Evolutionary conservation across 2,329 filamentous ascomycete genomes (phyloP).

Genomic region (Hypoxylon sp.): DNA sequence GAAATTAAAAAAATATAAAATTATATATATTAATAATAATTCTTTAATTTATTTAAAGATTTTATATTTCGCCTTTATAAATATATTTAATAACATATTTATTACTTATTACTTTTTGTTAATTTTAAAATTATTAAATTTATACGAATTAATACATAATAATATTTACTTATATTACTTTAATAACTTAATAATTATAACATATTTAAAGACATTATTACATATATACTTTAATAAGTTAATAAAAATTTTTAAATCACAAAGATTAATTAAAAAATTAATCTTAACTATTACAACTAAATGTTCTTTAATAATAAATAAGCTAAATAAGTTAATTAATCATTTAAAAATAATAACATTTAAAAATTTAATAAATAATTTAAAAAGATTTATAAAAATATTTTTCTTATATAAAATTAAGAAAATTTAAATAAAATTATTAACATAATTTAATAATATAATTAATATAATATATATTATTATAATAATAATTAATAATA

Average conservation of each 20-base stretch:
- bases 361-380: no score
- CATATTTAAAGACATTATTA: neutral
- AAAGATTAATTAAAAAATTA: conserved; percentile 5
- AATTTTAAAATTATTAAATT: neutral
- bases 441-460: no score
- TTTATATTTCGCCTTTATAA: neutral
- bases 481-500: no score
- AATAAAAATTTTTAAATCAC: conserved; percentile 13
- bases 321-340: no score
- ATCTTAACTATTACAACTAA: neutral
- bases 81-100: neutral
- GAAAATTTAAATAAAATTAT: no score
- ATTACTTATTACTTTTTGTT: conserved; percentile 3
- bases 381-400: no score
- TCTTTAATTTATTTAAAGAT: neutral
- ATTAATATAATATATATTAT: no score
- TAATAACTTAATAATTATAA: conserved; percentile 2
- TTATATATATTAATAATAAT: neutral
- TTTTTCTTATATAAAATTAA: no score
- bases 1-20: conserved; percentile 1
- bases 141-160: neutral
- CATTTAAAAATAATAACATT: no score
- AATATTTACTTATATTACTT: neutral
- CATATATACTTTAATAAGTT: conserved; percentile 8
- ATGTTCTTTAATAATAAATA: no score